Evolutionary conservation across 169 alveolate genomes (phyloP).

Genomic region (Eimeria tenella): DNA sequence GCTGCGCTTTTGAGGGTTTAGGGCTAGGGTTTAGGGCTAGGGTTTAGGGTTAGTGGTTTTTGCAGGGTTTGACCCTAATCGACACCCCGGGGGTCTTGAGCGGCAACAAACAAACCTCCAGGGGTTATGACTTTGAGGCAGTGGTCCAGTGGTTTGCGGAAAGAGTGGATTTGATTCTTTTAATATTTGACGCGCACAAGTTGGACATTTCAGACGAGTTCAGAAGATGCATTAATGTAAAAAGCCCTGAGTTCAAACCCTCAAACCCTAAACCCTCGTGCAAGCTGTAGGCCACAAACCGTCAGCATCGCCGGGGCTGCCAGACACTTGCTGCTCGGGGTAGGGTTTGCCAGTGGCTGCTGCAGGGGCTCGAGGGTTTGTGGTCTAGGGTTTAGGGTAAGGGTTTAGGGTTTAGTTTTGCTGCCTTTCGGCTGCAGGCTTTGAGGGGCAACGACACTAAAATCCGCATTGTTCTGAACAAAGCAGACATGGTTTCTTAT

Average conservation of each 20-base stretch:
- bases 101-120: constrained; percentile 87
- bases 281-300: constrained; percentile 19
- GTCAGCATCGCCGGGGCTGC: background rate
- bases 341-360: background rate
- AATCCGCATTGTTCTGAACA: constrained; percentile 84
- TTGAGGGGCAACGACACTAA: constrained; percentile 83
- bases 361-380: background rate
- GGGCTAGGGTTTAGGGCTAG: constrained; percentile 45
- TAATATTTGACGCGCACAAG: constrained; percentile 90
- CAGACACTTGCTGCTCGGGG: background rate
- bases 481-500: constrained; percentile 85
- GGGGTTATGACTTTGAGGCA: constrained; percentile 91
- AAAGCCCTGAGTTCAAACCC: background rate
- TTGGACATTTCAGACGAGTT: constrained; percentile 89
- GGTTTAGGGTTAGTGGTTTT: background rate
- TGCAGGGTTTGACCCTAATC: constrained; percentile 85
- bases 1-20: background rate
- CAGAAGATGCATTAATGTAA: constrained; percentile 83
- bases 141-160: constrained; percentile 91
- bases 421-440: constrained; percentile 62
- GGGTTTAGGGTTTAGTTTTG: constrained; percentile 28
- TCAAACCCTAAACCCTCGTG: constrained; percentile 27
- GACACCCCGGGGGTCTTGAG: constrained; percentile 91
- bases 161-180: constrained; percentile 86
- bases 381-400: constrained; percentile 16